Base-by-base conservation (phyloP, 75 land plant species). In the Sequoia sempervirens region DNA sequence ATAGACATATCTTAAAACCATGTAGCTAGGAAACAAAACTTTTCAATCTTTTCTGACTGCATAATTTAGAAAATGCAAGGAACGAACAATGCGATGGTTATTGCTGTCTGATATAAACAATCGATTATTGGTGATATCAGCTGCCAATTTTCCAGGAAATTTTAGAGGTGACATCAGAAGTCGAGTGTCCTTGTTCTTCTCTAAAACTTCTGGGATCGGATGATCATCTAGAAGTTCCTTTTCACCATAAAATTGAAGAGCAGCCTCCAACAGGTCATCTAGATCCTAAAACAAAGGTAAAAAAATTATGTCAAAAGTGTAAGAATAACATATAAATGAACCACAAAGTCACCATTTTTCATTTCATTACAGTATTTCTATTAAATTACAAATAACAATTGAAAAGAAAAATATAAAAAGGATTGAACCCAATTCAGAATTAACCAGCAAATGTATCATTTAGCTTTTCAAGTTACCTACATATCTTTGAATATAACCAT, bases 101-200 rank as follows among this genome's bases (percentile, higher is more conserved):
- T 97, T 97, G 88, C 99, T 97, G 88, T 97, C 99, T 46, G 99
- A 97, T 54, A 97, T 96, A 82, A 97, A 97, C 41, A 97, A 88
- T 43, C 99, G 87, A 68, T 88, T 88, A 87, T 97, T 97, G 14
- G 91, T 86, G 45, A 88, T 85, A 84, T 97, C 99, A 34, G 95
- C 89, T 37, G 94, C 90, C 36, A 97, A 87, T 86, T 97, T 97
- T 46, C 99, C 99, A 66, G 99, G 99, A 89, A 94, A 97, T 86
- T 93, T 97, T 82, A 97, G 80, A 81, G 99, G 99, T 32, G 99
- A 93, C 70, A 90, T 83, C 56, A 91, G 43, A 20, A 96, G 84
- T 18, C 98, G 93, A 36, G 87, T 85, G 86, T 93, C 95, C 83
- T 92, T 94, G 43, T 96, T 91, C 81, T 89, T 97, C 85, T 97